phyloP scores from a whole-genome alignment of 352 stramenopile genomes.

The Phytophthora pseudosyringae region DNA sequence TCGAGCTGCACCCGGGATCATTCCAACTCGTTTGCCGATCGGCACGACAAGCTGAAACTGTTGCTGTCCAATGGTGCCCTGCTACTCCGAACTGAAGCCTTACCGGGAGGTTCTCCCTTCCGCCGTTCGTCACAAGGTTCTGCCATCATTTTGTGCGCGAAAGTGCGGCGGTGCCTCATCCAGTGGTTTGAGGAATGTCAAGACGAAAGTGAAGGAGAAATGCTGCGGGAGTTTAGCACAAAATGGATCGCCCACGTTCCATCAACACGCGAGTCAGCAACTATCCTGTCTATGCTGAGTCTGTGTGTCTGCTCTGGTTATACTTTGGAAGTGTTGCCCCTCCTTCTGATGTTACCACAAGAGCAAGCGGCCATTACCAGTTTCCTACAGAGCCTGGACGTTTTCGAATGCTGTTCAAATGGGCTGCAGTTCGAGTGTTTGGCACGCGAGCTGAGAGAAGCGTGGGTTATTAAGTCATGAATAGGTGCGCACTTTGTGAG shows the following conservation, averaged over 20 bases:
- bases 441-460: constrained; percentile 8
- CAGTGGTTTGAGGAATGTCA: constrained; percentile 18
- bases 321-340: constrained; percentile 7
- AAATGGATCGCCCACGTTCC: constrained; percentile 17
- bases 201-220: constrained; percentile 4
- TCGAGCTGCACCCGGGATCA: not conserved
- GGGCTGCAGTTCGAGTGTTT: constrained; percentile 19
- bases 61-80: constrained; percentile 7
- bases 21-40: not conserved
- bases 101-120: constrained; percentile 4
- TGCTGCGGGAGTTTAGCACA: constrained; percentile 8
- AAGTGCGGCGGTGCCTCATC: constrained; percentile 4
- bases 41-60: constrained; percentile 17
- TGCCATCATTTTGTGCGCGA: constrained; percentile 4
- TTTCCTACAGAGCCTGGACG: constrained; percentile 11
- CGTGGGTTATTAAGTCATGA: too few relatives aligned
- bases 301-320: constrained; percentile 12
- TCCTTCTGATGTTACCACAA: constrained; percentile 24
- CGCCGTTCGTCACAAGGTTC: not conserved
- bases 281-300: constrained; percentile 1
- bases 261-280: not conserved
- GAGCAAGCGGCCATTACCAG: not conserved
- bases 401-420: constrained; percentile 9
- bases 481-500: too few relatives aligned
- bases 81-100: constrained; percentile 1